phyloP scores from a whole-genome alignment of 164 flowering plant species.

The Hamamelis virginiana region DNA sequence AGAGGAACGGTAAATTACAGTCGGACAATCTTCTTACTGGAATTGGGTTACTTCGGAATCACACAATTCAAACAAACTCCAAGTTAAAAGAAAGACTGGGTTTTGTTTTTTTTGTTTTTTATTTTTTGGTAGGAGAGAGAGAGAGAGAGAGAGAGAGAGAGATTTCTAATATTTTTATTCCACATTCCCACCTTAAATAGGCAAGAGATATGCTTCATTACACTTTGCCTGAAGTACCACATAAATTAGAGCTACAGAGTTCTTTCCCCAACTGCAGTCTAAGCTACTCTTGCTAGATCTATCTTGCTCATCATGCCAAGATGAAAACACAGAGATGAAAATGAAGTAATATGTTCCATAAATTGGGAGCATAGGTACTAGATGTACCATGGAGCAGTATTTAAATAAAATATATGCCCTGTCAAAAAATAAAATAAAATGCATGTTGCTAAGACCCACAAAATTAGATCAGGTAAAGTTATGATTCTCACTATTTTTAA shows the following conservation, averaged over 20 bases:
- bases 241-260: too few relatives aligned
- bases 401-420: too few relatives aligned
- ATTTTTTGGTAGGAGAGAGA: too few relatives aligned
- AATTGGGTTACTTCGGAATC: not conserved
- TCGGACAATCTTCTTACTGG: not conserved
- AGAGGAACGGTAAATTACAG: not conserved
- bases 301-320: not conserved
- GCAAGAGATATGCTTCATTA: too few relatives aligned
- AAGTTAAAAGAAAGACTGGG: not conserved
- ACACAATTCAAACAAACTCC: not conserved
- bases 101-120: not conserved
- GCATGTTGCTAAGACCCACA: too few relatives aligned
- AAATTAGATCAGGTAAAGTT: too few relatives aligned
- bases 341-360: not conserved
- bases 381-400: not conserved
- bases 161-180: too few relatives aligned
- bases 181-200: too few relatives aligned
- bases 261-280: not conserved
- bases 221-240: too few relatives aligned
- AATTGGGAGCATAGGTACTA: not conserved
- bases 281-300: not conserved
- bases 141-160: too few relatives aligned
- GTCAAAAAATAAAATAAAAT: too few relatives aligned
- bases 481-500: too few relatives aligned
- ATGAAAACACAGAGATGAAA: not conserved